Percentiles rank a stretch among this genome's conserved stretches.
Evolutionary conservation across 441 rosid genomes (phyloP).

Genomic region (Brassica balearica): DNA sequence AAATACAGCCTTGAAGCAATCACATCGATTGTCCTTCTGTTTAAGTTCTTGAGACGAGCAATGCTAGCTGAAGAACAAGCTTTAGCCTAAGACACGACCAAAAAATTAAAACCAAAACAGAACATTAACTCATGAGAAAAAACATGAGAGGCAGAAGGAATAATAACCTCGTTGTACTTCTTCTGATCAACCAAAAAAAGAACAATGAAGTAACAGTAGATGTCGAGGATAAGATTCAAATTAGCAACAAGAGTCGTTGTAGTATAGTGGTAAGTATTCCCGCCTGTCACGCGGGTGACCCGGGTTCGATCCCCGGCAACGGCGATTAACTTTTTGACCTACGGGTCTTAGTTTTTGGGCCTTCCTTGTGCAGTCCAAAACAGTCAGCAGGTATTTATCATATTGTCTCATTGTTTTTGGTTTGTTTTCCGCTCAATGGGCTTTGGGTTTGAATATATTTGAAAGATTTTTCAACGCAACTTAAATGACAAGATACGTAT

Average conservation of each 20-base stretch:
- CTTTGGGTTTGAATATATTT: not conserved
- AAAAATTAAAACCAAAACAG: not conserved
- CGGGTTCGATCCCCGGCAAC: constrained; percentile 46
- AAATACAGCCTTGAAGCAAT: constrained; percentile 63
- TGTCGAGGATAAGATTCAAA: not conserved
- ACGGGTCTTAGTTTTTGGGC: not conserved
- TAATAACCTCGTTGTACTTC: constrained; percentile 55
- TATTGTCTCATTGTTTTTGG: not conserved
- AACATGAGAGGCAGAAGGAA: not conserved
- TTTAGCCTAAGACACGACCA: constrained; percentile 55
- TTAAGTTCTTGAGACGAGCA: constrained; percentile 58
- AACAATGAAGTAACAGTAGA: constrained; percentile 61
- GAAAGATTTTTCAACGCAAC: not conserved
- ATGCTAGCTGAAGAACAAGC: constrained; percentile 65
- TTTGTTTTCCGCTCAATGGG: not conserved
- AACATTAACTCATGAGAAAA: constrained; percentile 1
- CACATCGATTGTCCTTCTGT: constrained; percentile 67
- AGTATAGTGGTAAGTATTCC: constrained; percentile 52
- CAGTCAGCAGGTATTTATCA: not conserved
- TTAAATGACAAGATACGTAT: not conserved
- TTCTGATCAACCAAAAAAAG: constrained; percentile 68
- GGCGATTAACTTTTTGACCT: constrained; percentile 15
- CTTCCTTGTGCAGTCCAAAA: not conserved
- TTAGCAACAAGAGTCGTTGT: not conserved
- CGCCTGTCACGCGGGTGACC: constrained; percentile 68